A percentile compares a stretch with the other conserved stretches of the same genome.
These are phyloP conservation scores for Leptographium galeiforme DNA, from an alignment of 2,329 filamentous ascomycete genomes.

Conservation along the genomic window DNA sequence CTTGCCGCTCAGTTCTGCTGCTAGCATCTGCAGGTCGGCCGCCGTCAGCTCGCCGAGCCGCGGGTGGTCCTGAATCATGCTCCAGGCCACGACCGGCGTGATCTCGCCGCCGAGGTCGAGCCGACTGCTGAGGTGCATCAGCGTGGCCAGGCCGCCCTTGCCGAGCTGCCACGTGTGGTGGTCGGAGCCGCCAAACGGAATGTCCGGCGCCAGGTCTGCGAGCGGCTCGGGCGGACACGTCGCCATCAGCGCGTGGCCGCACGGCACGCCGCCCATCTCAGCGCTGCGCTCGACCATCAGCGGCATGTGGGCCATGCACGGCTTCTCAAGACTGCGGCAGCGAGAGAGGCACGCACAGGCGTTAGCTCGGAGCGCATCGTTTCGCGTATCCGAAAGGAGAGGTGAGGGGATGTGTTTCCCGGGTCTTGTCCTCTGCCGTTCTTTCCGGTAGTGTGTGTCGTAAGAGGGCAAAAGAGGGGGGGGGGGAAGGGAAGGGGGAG, in stretches of 20 bases:
- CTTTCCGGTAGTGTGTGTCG: background rate
- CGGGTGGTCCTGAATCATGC: slow-evolving; percentile 62
- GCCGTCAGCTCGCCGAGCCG: slow-evolving; percentile 50
- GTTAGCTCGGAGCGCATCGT: background rate
- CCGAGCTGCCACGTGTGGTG: slow-evolving; percentile 60
- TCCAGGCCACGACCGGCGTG: slow-evolving; percentile 92
- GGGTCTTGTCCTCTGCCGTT: no score
- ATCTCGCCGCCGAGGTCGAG: slow-evolving; percentile 80
- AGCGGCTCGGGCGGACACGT: slow-evolving; percentile 65
- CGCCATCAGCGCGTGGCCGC: slow-evolving; percentile 88
- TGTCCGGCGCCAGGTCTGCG: slow-evolving; percentile 31
- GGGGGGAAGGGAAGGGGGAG: background rate
- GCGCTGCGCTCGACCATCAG: slow-evolving; percentile 52
- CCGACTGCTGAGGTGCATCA: slow-evolving; percentile 72
- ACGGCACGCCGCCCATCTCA: slow-evolving; percentile 52
- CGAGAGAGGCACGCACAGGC: slow-evolving; percentile 23
- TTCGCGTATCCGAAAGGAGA: no score
- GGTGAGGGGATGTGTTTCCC: no score
- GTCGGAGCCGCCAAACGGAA: slow-evolving; percentile 43
- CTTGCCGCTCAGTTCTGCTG: slow-evolving; percentile 63
- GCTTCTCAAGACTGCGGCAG: slow-evolving; percentile 60
- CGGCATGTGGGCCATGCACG: slow-evolving; percentile 85
- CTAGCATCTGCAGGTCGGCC: slow-evolving; percentile 58
- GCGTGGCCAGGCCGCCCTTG: slow-evolving; percentile 62
- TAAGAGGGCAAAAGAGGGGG: background rate